Base-by-base conservation (phyloP, 2,329 filamentous ascomycete species). In the Cercospora beticola region DNA sequence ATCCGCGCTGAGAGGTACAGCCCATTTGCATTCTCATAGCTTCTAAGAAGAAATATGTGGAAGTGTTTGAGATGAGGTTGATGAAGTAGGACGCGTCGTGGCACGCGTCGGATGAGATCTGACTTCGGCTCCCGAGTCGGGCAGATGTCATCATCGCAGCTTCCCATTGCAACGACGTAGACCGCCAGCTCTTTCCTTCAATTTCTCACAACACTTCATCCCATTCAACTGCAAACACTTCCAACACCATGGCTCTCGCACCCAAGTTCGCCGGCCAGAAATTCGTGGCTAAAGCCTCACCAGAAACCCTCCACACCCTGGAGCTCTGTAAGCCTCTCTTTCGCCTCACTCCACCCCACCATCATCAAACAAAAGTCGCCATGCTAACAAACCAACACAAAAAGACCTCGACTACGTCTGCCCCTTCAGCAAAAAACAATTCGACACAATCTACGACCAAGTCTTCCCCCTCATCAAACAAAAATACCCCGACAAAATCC, bases 341-440 rank as follows among this genome's bases (percentile, higher is more conserved):
- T 40, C 23, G 26, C 54, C 26, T 26, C 54, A n/a, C 16, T 40
- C 54, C 10, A 14, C 54, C 21, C 54, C 26, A 31, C 52, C 52
- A n/a, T 30, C 26, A 54, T 0, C 26, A 54, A 58, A 28, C 31
- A 26, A 66, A 33, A 16, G 36, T 18, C 43, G 31, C 7, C 16
- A 49, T 28, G 31, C 16, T 18, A 60, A 52, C n/a, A 2, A 9
- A 26, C 5, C 10, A 56, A 14, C 16, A 36, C 49, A 30, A 28
- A 21, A 49, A 88, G 86, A 92, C 81, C 89, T 97, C 74, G 94
- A 97, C 84, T 97, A 97, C 83, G 91, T 93, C 77, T 97, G 94
- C 80, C 93, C 93, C 7, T 91, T 87, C 83, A 88, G 85, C 40
- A 86, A 86, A 68, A 91, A 90, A 76, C 82, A 93, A 75, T 97